phyloP scores from a whole-genome alignment of 2,329 filamentous ascomycete genomes.

The Xylaria sp. region DNA sequence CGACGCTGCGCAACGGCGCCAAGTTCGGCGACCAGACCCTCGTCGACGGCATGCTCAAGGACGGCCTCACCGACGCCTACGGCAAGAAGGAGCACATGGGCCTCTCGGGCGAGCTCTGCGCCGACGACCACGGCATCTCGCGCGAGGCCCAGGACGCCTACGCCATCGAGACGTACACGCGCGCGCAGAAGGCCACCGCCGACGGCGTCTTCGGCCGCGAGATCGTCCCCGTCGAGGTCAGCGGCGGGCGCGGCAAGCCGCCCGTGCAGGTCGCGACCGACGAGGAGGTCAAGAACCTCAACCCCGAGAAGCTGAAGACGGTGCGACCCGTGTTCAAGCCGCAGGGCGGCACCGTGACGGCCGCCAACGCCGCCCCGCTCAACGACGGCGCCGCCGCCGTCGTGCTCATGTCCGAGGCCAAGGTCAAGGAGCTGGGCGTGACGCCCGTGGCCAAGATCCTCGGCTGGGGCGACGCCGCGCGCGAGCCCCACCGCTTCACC shows the following conservation, averaged over 20 bases:
- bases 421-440: conserved; percentile 87
- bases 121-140: conserved; percentile 76
- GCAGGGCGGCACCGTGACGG: conserved; percentile 85
- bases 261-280: conserved; percentile 78
- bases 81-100: conserved; percentile 94
- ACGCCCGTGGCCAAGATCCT: conserved; percentile 96
- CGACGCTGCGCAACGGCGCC: conserved; percentile 79
- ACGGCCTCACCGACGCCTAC: conserved; percentile 92
- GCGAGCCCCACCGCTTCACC: conserved; percentile 93
- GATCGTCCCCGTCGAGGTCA: conserved; percentile 87
- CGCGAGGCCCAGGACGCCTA: conserved; percentile 93
- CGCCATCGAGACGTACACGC: conserved; percentile 82
- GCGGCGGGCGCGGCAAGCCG: conserved; percentile 88
- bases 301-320: conserved; percentile 77
- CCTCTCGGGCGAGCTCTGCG: conserved; percentile 88
- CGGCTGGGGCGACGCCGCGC: conserved; percentile 93
- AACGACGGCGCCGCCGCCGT: conserved; percentile 93
- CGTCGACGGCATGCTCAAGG: conserved; percentile 89
- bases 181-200: conserved; percentile 77
- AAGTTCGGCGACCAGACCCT: conserved; percentile 93
- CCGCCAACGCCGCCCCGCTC: conserved; percentile 93
- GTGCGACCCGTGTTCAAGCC: conserved; percentile 85
- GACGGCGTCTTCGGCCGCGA: conserved; percentile 80
- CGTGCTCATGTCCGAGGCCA: conserved; percentile 91
- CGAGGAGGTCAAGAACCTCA: conserved; percentile 95